phyloP scores from a whole-genome alignment of 1,139 yeast genomes.

The Taphrina betulina region DNA sequence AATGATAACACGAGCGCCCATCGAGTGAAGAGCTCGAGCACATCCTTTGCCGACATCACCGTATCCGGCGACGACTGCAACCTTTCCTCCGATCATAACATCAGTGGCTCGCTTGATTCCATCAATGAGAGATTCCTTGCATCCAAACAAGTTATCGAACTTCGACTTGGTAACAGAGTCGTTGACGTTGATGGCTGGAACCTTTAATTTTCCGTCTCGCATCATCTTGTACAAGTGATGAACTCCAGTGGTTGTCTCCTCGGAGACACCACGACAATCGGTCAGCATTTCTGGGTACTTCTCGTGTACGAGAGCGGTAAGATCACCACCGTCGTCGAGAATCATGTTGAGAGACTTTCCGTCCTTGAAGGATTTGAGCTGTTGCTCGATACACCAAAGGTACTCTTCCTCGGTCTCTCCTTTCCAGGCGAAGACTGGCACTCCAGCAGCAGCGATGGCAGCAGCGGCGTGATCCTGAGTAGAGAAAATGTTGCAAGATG shows the following conservation, averaged over 20 bases:
- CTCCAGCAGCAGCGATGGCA: slow-evolving; percentile 99
- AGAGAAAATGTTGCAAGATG: slow-evolving; percentile 98
- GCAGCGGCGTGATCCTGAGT: slow-evolving; percentile 79
- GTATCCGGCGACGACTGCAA: slow-evolving; percentile 98
- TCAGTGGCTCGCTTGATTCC: slow-evolving; percentile 99
- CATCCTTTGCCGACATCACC: slow-evolving; percentile 99
- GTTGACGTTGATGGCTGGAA: slow-evolving; percentile 99
- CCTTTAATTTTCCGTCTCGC: slow-evolving; percentile 86
- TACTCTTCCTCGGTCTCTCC: slow-evolving; percentile 99
- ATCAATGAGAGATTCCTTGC: slow-evolving; percentile 98
- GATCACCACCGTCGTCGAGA: slow-evolving; percentile 99
- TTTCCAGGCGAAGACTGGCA: slow-evolving; percentile 99
- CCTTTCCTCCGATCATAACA: slow-evolving; percentile 99
- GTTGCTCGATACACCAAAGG: slow-evolving; percentile 99
- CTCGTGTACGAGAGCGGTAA: slow-evolving; percentile 94
- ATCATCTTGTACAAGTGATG: slow-evolving; percentile 98
- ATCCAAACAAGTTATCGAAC: slow-evolving; percentile 99
- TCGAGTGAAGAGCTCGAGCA: slow-evolving; percentile 97
- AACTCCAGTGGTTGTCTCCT: slow-evolving; percentile 99
- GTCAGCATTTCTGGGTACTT: slow-evolving; percentile 97
- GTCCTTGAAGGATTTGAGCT: slow-evolving; percentile 97
- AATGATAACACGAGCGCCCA: slow-evolving; percentile 99
- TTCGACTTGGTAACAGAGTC: slow-evolving; percentile 99
- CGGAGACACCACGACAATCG: slow-evolving; percentile 94
- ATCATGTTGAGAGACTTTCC: slow-evolving; percentile 93